Conservation (phyloP, 495 filamentous ascomycete species). For the Tuber melanosporum region DNA sequence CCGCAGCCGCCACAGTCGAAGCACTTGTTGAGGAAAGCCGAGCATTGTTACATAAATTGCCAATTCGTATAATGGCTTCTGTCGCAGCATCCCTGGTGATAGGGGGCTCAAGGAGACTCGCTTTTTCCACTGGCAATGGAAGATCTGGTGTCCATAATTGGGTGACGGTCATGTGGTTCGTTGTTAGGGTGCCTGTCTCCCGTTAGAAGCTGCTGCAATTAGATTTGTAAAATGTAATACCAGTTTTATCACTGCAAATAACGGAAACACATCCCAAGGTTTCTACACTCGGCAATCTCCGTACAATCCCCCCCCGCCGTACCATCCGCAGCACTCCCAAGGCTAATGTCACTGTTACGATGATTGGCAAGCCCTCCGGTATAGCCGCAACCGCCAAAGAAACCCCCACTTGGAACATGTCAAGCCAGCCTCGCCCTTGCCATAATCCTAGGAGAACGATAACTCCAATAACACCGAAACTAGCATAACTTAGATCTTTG, state of each 20-base stretch:
- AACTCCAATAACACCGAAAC: slow-evolving; percentile 86
- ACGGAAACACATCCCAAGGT: slow-evolving; percentile 98
- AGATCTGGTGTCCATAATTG: slow-evolving; percentile 91
- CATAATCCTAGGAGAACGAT: slow-evolving; percentile 84
- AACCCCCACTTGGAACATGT: slow-evolving; percentile 97
- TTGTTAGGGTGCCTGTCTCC: slow-evolving; percentile 69
- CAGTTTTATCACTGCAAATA: slow-evolving; percentile 96
- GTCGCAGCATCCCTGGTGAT: slow-evolving; percentile 17
- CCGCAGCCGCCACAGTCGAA: slow-evolving; percentile 32
- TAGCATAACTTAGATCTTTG: slow-evolving; percentile 88
- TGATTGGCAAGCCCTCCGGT: slow-evolving; percentile 93
- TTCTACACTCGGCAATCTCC: slow-evolving; percentile 90
- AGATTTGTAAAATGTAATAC: slow-evolving; percentile 40
- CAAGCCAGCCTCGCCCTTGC: slow-evolving; percentile 79
- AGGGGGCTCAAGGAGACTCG: slow-evolving; percentile 47
- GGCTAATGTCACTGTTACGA: slow-evolving; percentile 93
- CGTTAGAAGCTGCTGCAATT: slow-evolving; percentile 19
- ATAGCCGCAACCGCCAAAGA: slow-evolving; percentile 95
- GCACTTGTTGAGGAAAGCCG: slow-evolving; percentile 53
- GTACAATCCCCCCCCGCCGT: slow-evolving; percentile 83
- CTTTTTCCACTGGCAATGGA: slow-evolving; percentile 55
- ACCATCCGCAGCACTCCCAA: slow-evolving; percentile 94
- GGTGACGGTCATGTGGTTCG: slow-evolving; percentile 97
- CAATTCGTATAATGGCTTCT: slow-evolving; percentile 66
- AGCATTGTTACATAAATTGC: slow-evolving; percentile 94